Conservation (phyloP, 176 grass and related monocot genomes). For the maize (Zea mays) region Zm-B73-REFERENCE-NAM-5.0 NC_050100.1:45316501-45317000, state of each 20-base stretch:
- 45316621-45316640: not conserved
- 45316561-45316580: not conserved
- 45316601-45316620: not conserved
- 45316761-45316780: slow-evolving; percentile 6
- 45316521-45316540: slow-evolving; percentile 5
- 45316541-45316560: slow-evolving; percentile 3
- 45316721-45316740: not conserved
- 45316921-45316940: slow-evolving; percentile 87
- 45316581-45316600: not conserved
- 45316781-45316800: not conserved
- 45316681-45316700: slow-evolving; percentile 25
- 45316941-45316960: slow-evolving; percentile 72
- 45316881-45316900: slow-evolving; percentile 90
- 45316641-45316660: not conserved
- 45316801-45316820: slow-evolving; percentile 18
- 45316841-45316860: slow-evolving; percentile 35
- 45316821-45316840: not conserved
- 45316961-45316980: slow-evolving; percentile 53
- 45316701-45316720: slow-evolving; percentile 5
- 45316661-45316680: not conserved
- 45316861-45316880: slow-evolving; percentile 73
- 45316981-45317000: slow-evolving; percentile 74
- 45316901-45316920: slow-evolving; percentile 95
- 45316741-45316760: not conserved
- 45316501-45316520: not conserved